phyloP scores from a whole-genome alignment of 257 asterid genomes.

The Verbena officinalis region DNA sequence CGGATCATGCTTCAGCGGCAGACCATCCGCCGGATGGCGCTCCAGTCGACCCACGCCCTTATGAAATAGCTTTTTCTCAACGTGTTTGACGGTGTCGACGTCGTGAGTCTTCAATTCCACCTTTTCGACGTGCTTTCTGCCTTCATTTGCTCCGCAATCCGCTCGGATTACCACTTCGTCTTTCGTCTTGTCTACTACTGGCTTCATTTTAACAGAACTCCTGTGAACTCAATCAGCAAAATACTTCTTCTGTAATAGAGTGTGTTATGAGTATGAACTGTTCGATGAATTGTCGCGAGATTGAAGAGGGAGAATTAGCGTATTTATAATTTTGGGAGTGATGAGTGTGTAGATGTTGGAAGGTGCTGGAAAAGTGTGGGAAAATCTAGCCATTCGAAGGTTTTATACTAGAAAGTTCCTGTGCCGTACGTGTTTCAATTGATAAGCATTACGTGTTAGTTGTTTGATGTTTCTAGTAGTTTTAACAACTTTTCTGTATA shows the following conservation, averaged over 20 bases:
- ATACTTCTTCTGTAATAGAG: no score
- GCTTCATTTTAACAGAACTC: conserved; percentile 41
- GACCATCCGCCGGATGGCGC: conserved; percentile 79
- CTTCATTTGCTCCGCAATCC: conserved; percentile 56
- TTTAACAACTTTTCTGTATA: no score
- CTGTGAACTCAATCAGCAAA: background rate
- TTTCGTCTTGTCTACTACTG: conserved; percentile 37
- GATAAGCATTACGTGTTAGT: background rate
- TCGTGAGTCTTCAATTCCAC: conserved; percentile 48
- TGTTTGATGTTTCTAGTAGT: no score
- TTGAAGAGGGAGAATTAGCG: background rate
- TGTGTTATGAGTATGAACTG: background rate
- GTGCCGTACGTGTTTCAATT: background rate
- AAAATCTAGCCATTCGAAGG: background rate
- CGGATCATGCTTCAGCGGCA: conserved; percentile 68
- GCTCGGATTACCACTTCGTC: conserved; percentile 43
- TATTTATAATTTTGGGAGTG: conserved; percentile 28
- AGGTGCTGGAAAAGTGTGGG: conserved; percentile 45
- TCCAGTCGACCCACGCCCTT: conserved; percentile 65
- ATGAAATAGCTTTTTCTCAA: conserved; percentile 48
- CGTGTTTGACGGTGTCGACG: conserved; percentile 46
- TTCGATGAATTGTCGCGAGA: background rate
- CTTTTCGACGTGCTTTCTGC: conserved; percentile 50
- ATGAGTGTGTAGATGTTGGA: conserved; percentile 17
- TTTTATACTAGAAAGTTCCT: conserved; percentile 37